These are phyloP conservation scores for Cenchrus purpureus DNA, from an alignment of 176 grass and related monocot species.

Conservation along the genomic window DNA sequence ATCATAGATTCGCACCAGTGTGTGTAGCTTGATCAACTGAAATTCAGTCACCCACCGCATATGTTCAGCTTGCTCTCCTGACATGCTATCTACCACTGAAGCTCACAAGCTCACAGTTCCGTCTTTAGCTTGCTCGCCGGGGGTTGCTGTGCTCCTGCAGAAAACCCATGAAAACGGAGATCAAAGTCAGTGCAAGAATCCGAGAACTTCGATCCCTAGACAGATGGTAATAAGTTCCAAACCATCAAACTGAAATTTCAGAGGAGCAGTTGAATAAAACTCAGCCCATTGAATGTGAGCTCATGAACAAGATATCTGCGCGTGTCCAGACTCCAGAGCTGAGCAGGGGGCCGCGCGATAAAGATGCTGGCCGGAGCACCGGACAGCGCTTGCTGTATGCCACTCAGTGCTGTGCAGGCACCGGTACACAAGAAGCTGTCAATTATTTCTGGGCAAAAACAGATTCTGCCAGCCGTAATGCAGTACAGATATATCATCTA, in stretches of 20 bases:
- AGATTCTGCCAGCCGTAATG: conserved; percentile 70
- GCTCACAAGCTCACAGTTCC: conserved; percentile 44
- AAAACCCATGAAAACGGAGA: conserved; percentile 9
- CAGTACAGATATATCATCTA: conserved; percentile 66
- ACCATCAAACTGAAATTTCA: background rate
- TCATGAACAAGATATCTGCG: conserved; percentile 33
- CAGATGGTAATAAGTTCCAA: conserved; percentile 12
- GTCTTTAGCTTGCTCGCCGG: conserved; percentile 57
- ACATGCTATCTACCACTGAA: conserved; percentile 17
- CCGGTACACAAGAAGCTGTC: conserved; percentile 56
- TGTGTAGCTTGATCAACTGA: conserved; percentile 25
- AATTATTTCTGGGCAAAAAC: conserved; percentile 60
- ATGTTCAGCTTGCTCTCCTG: conserved; percentile 32
- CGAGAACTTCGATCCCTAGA: background rate
- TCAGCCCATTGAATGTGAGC: conserved; percentile 15
- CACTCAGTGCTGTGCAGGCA: conserved; percentile 52
- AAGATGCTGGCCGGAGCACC: conserved; percentile 33
- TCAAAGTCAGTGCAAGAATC: conserved; percentile 14
- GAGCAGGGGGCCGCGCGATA: conserved; percentile 21
- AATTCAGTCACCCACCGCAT: background rate
- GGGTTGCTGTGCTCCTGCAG: conserved; percentile 45
- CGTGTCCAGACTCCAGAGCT: conserved; percentile 20
- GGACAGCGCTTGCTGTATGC: conserved; percentile 53
- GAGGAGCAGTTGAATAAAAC: background rate
- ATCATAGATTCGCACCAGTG: background rate